Conservation (phyloP, 202 grass and related monocot genomes). For the Brachypodium distachyon region DNA sequence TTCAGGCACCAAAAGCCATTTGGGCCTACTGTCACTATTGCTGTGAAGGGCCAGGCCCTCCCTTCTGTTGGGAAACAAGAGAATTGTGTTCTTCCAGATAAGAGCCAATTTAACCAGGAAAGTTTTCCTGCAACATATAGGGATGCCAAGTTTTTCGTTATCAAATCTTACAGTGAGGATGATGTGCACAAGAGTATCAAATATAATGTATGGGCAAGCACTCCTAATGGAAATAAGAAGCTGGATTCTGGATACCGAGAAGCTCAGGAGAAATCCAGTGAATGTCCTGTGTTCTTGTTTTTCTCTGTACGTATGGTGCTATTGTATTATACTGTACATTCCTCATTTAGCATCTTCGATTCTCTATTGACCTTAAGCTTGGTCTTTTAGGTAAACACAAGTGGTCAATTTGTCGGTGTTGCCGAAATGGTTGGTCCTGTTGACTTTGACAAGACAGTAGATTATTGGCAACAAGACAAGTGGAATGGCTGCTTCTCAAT, state of each 20-base stretch:
- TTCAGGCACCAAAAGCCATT: slow-evolving; percentile 64
- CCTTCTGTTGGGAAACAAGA: slow-evolving; percentile 50
- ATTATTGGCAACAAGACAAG: slow-evolving; percentile 99
- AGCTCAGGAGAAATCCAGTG: slow-evolving; percentile 58
- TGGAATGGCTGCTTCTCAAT: slow-evolving; percentile 93
- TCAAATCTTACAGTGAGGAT: slow-evolving; percentile 97
- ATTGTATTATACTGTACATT: neutral
- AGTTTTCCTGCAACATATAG: slow-evolving; percentile 63
- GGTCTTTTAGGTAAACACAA: slow-evolving; percentile 69
- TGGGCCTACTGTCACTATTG: slow-evolving; percentile 53
- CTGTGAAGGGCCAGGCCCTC: slow-evolving; percentile 58
- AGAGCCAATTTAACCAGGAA: slow-evolving; percentile 62
- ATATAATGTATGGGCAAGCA: slow-evolving; percentile 90
- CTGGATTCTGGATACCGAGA: slow-evolving; percentile 81
- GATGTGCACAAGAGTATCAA: slow-evolving; percentile 97
- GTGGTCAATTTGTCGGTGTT: slow-evolving; percentile 91
- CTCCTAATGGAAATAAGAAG: slow-evolving; percentile 98
- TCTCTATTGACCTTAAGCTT: slow-evolving; percentile 4
- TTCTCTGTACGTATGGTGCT: slow-evolving; percentile 68
- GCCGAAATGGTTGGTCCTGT: slow-evolving; percentile 87
- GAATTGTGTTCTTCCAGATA: slow-evolving; percentile 38
- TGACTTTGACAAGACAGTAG: slow-evolving; percentile 86
- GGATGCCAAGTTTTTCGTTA: slow-evolving; percentile 88
- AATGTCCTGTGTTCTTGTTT: slow-evolving; percentile 84
- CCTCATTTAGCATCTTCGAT: neutral